Conservation (phyloP, 2,329 filamentous ascomycete genomes). For the Botrytis squamosa region DNA sequence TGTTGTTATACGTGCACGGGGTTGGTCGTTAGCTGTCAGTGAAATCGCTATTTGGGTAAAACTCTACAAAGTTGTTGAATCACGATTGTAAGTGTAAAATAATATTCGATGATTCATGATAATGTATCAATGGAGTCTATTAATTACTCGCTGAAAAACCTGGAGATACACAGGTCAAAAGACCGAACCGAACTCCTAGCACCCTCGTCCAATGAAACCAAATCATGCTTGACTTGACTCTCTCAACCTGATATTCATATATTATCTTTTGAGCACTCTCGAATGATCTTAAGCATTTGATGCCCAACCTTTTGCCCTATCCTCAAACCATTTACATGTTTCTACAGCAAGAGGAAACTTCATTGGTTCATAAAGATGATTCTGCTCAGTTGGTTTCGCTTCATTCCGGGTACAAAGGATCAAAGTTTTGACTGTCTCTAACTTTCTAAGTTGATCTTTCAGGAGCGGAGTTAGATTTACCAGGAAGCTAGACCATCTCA, state of each 20-base stretch:
- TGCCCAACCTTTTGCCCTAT: background rate
- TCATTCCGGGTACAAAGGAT: background rate
- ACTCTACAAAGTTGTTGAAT: background rate
- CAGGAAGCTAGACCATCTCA: background rate
- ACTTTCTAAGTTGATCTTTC: background rate
- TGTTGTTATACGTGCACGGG: background rate
- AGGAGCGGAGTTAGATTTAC: background rate
- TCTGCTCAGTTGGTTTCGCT: background rate
- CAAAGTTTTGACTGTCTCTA: background rate
- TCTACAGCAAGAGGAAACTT: background rate
- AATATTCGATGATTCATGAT: background rate
- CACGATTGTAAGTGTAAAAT: background rate
- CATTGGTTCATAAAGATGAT: background rate
- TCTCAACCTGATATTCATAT: background rate
- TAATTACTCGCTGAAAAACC: background rate
- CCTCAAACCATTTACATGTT: conserved; percentile 4
- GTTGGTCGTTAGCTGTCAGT: no score
- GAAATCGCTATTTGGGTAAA: background rate
- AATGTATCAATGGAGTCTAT: background rate
- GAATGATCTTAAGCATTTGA: background rate
- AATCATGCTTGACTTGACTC: background rate
- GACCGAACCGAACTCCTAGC: background rate
- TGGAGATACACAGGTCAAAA: background rate
- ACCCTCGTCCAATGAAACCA: background rate
- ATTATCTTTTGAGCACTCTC: background rate